phyloP scores from a whole-genome alignment of 345 rosid species.

The Lumnitzera littorea region DNA sequence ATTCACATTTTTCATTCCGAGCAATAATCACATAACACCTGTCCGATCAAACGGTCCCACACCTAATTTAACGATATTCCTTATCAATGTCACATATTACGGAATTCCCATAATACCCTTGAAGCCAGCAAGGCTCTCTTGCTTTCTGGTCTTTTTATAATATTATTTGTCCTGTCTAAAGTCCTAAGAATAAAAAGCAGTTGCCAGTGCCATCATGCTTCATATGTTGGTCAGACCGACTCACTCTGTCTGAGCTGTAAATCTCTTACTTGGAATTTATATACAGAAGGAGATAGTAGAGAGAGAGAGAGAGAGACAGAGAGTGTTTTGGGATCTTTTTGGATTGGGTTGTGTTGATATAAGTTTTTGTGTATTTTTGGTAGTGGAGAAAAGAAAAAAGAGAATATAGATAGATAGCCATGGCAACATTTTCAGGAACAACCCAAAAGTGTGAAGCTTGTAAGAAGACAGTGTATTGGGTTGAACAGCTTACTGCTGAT shows the following conservation, averaged over 20 bases:
- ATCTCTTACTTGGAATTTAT: background rate
- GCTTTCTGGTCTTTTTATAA: too few relatives aligned
- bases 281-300: background rate
- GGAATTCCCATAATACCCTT: too few relatives aligned
- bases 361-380: background rate
- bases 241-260: conserved; percentile 7
- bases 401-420: conserved; percentile 1
- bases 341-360: background rate
- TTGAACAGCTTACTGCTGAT: conserved; percentile 41
- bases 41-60: too few relatives aligned
- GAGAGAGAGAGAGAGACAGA: background rate
- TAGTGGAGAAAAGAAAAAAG: background rate
- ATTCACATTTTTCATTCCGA: too few relatives aligned
- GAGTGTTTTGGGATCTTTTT: background rate
- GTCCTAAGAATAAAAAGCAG: too few relatives aligned
- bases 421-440: conserved; percentile 43
- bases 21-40: too few relatives aligned
- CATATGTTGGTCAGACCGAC: conserved; percentile 3
- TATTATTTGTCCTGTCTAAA: too few relatives aligned
- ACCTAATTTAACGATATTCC: too few relatives aligned
- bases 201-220: too few relatives aligned
- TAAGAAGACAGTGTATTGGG: conserved; percentile 47
- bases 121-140: too few relatives aligned
- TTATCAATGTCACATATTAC: too few relatives aligned
- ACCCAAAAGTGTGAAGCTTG: conserved; percentile 48